Conservation (phyloP, 2,329 filamentous ascomycete species). For the Sclerotinia nivalis region DNA sequence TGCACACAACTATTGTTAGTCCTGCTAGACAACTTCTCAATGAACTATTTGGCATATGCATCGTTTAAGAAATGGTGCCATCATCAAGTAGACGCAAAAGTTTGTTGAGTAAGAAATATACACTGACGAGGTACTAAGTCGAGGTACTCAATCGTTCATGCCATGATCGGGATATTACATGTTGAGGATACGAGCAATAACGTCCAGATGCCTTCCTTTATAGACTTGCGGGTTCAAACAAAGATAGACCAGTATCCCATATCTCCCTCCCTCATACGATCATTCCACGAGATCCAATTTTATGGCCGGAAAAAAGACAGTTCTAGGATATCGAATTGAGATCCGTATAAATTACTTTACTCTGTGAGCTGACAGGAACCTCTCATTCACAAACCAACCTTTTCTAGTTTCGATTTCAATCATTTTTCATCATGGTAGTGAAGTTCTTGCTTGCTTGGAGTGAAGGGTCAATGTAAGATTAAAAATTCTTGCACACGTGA, state of each 20-base stretch:
- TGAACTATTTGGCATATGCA: background rate
- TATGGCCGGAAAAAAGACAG: background rate
- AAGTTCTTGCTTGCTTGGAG: conserved; percentile 11
- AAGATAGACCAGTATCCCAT: background rate
- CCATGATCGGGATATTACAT: background rate
- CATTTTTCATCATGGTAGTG: background rate
- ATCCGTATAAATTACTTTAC: background rate
- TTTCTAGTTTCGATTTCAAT: background rate
- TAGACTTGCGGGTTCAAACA: background rate
- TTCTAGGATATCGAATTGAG: background rate
- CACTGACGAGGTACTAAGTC: background rate
- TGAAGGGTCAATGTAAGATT: background rate
- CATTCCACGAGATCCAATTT: background rate
- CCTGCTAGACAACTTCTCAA: too few relatives aligned
- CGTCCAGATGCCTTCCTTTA: background rate
- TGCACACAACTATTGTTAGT: too few relatives aligned
- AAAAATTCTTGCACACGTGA: background rate
- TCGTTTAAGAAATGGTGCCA: background rate
- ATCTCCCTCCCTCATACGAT: background rate
- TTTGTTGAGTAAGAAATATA: background rate
- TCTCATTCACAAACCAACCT: background rate
- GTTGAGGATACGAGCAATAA: background rate
- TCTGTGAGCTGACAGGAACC: background rate
- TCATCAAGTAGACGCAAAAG: background rate
- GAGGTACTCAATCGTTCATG: background rate